A percentile compares a stretch with the other conserved stretches of the same genome.
These are phyloP conservation scores for Skeletonema potamos DNA, from an alignment of 108 stramenopile species.

Conservation along the genomic window DNA sequence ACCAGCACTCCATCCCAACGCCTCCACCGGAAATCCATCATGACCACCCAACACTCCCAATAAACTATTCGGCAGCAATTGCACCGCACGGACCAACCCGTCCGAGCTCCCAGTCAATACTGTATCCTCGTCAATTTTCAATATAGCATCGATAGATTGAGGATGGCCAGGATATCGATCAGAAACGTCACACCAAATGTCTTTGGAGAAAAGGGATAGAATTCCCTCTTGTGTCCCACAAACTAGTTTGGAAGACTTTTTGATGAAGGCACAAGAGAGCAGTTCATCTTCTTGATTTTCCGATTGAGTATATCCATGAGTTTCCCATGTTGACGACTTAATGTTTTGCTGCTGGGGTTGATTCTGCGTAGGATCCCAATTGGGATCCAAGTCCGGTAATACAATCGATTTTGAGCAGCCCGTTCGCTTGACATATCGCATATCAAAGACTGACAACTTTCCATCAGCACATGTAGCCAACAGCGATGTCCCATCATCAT, in stretches of 20 bases:
- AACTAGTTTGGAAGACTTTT: conserved; percentile 84
- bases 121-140: conserved; percentile 95
- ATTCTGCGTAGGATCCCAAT: background rate
- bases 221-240: conserved; percentile 90
- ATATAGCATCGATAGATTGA: conserved; percentile 80
- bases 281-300: conserved; percentile 97
- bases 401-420: conserved; percentile 27
- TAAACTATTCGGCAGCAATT: conserved; percentile 88
- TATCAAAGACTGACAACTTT: conserved; percentile 68
- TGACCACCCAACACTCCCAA: conserved; percentile 91
- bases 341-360: conserved; percentile 19
- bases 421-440: conserved; percentile 50
- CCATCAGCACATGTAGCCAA: conserved; percentile 80
- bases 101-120: conserved; percentile 93
- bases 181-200: conserved; percentile 91
- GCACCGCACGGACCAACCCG: conserved; percentile 91
- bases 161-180: conserved; percentile 96
- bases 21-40: conserved; percentile 92
- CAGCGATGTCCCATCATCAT: conserved; percentile 65
- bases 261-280: conserved; percentile 76
- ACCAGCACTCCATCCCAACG: conserved; percentile 71
- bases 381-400: conserved; percentile 10
- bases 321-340: conserved; percentile 47
- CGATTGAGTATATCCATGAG: conserved; percentile 45
- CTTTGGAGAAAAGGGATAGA: conserved; percentile 84